Percentiles rank a stretch among this genome's conserved stretches.
Evolutionary conservation across 2,329 filamentous ascomycete genomes (phyloP).

Genomic region (Tetracladium maxilliforme): DNA sequence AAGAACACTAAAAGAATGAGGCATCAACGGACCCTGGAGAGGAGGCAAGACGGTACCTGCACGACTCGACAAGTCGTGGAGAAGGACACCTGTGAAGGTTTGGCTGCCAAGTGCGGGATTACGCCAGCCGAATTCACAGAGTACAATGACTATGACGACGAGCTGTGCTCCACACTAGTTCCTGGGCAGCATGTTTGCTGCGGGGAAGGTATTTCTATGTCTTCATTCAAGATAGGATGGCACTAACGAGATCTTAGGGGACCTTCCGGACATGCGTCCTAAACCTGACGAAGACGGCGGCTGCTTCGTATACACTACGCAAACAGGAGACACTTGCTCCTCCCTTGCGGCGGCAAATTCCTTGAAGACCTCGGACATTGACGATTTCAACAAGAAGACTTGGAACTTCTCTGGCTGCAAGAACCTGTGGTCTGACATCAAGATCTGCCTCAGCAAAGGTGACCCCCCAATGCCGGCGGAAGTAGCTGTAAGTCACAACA

Average conservation of each 20-base stretch:
- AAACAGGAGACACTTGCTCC: slow-evolving; percentile 17
- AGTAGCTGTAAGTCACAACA: slow-evolving; percentile 12
- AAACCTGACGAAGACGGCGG: slow-evolving; percentile 16
- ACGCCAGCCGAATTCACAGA: slow-evolving; percentile 18
- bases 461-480: slow-evolving; percentile 19
- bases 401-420: slow-evolving; percentile 23
- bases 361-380: slow-evolving; percentile 16
- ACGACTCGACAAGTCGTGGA: slow-evolving; percentile 15
- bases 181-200: slow-evolving; percentile 20
- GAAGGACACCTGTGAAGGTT: slow-evolving; percentile 19
- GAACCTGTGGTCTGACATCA: slow-evolving; percentile 10
- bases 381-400: slow-evolving; percentile 21
- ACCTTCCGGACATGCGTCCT: slow-evolving; percentile 18
- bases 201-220: slow-evolving; percentile 15
- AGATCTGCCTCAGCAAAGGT: slow-evolving; percentile 21
- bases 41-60: no score
- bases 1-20: no score
- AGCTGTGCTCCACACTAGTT: slow-evolving; percentile 11
- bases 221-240: no score
- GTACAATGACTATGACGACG: slow-evolving; percentile 23
- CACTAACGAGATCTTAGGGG: no score
- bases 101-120: slow-evolving; percentile 23
- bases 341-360: slow-evolving; percentile 14
- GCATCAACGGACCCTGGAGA: no score
- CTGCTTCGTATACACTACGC: slow-evolving; percentile 20